Base-by-base conservation (phyloP, 2,329 filamentous ascomycete species). In the Alternaria panax region DNA sequence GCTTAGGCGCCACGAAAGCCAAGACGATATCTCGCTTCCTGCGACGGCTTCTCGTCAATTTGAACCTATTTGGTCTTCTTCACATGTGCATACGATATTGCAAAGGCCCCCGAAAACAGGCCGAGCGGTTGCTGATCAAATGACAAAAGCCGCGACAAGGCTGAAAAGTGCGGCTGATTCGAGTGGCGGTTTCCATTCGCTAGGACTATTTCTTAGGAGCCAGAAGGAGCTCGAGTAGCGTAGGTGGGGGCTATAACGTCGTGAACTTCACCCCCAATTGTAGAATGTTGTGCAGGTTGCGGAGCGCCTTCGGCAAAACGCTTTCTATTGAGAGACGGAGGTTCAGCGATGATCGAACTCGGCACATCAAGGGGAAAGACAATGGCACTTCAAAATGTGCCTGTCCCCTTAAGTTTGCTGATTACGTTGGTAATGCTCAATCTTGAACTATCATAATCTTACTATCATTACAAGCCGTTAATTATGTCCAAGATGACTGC, bases 151-250 rank as follows among this genome's bases (percentile, higher is more conserved):
- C 25, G 45, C 8, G 4, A 34, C 45, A 48, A 48, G 45, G 45
- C 28, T 27, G 40, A 2, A 25, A 28, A 42, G 27, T 36, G 46
- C 46, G 36, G 54, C 54, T 51, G 46, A 43, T 18, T 30, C 27
- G 9, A 18, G 47, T 57, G 54, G 54, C 46, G 27, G 30, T 51
- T 57, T 57, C 20, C 18, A n/a, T 51, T 51, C 45, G 54, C 18
- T 27, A 30, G 48, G 9, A 43, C 24, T 24, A 5, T 27, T 22
- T 53, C 50, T 34, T 5, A 46, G 51, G 6, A 30, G 9, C 38
- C 41, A 27, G 45, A 30, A 36, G 40, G 41, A 30, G 22, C 24
- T 25, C 11, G 34, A 16, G 7, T 51, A 51, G 14, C 28, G 20
- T 34, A 7, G 22, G n/a, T 32, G 45, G 45, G 30, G 45, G 30